Percentiles rank a stretch among this genome's conserved stretches.
Conservation (phyloP, 257 asterid species). For the Solanum gracilifrons region DNA sequence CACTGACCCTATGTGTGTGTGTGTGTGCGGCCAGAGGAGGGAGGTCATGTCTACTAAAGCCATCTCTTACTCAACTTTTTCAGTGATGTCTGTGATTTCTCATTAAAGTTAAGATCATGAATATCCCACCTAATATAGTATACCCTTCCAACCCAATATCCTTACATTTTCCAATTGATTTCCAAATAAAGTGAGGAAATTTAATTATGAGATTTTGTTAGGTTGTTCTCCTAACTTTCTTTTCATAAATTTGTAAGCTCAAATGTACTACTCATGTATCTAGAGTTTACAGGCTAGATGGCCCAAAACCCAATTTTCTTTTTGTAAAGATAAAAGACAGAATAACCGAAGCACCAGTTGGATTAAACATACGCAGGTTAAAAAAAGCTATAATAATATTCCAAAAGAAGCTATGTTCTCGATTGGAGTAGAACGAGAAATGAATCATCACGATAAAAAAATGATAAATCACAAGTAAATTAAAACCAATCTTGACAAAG, state of each 20-base stretch:
- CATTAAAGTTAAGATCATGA: neutral
- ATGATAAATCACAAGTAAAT: neutral
- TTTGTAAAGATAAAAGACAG: neutral
- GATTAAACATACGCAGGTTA: neutral
- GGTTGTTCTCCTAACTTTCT: neutral
- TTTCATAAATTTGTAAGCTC: neutral
- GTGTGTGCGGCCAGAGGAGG: neutral
- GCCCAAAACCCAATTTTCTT: neutral
- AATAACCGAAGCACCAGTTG: neutral
- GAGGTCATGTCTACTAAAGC: neutral
- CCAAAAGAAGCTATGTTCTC: neutral
- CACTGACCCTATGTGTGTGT: neutral
- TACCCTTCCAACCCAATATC: neutral
- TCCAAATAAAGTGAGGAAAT: neutral
- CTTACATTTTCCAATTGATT: neutral
- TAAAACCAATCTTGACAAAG: neutral
- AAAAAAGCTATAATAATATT: neutral
- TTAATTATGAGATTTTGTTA: neutral
- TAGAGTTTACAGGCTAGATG: neutral
- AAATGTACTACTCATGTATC: neutral
- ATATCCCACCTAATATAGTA: neutral
- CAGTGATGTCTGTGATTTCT: neutral
- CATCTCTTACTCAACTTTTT: neutral
- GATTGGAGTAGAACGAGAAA: neutral
- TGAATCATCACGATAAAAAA: neutral